Conservation (phyloP, 768 basidiomycete species). For the Naganishia vishniacii region DNA sequence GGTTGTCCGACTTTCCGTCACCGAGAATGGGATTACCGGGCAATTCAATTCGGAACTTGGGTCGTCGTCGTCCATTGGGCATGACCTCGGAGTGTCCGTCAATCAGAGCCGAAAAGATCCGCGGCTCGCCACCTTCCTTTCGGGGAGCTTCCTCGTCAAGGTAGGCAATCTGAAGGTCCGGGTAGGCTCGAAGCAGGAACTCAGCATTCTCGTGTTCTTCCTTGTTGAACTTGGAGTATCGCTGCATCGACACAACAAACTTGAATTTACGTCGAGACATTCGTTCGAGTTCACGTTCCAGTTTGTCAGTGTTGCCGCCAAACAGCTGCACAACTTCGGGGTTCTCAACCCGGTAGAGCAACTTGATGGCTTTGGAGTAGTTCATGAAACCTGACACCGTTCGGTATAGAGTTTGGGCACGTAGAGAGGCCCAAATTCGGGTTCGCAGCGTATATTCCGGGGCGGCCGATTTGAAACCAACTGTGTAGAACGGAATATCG, state of each 20-base stretch:
- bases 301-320: slow-evolving; percentile 93
- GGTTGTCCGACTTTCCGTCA: slow-evolving; percentile 98
- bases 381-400: slow-evolving; percentile 99
- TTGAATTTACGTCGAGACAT: slow-evolving; percentile 99
- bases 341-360: slow-evolving; percentile 98
- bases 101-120: slow-evolving; percentile 91
- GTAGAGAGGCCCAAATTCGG: slow-evolving; percentile 97
- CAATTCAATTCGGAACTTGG: slow-evolving; percentile 97
- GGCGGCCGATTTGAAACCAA: slow-evolving; percentile 97
- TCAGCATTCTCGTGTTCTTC: slow-evolving; percentile 99
- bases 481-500: slow-evolving; percentile 94
- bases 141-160: slow-evolving; percentile 89
- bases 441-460: slow-evolving; percentile 98
- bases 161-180: slow-evolving; percentile 96
- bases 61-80: slow-evolving; percentile 77
- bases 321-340: slow-evolving; percentile 97
- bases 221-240: slow-evolving; percentile 98
- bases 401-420: slow-evolving; percentile 95
- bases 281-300: slow-evolving; percentile 91
- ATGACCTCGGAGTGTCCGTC: slow-evolving; percentile 97
- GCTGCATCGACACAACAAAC: slow-evolving; percentile 98
- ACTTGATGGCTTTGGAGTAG: slow-evolving; percentile 97
- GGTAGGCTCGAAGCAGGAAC: slow-evolving; percentile 93
- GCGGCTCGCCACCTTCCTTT: slow-evolving; percentile 90
- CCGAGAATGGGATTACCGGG: slow-evolving; percentile 98